Evolutionary conservation across 192 early-diverging fungal genomes (phyloP), one percentile per base, ranked within the genome.

Genomic region (Entomortierella chlamydospora): DNA sequence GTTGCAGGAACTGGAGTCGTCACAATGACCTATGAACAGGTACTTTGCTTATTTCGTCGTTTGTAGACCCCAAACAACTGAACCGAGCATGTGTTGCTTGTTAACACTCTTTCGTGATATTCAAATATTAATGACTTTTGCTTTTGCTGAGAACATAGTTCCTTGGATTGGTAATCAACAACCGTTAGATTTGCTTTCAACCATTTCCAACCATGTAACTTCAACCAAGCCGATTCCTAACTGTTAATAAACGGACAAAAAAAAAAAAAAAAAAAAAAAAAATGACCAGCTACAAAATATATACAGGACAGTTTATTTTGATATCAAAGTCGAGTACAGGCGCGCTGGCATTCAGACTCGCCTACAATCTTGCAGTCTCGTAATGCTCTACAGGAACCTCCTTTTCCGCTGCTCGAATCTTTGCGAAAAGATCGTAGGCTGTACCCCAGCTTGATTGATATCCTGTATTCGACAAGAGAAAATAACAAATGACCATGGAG

Each of bases 381-480:
- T n/a, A n/a, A n/a, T 23, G 42, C 0, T 26, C 28, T 1, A 31
- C 23, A 2, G 43, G 25, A 11, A 23, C 20, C 10, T 67, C 61
- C 11, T 31, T 42, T 33, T 61, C 26, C 7, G 77, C 84, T 25
- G 72, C 39, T 23, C 81, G 60, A 26, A 89, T 82, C 17, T 87
- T 61, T 18, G 68, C 47, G 0, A 84, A 34, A 17, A 72, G 81
- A 20, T 79, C 62, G 33, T 81, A 53, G 4, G 84, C 83, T 26
- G 87, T 82, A 9, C 86, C 87, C 88, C 88, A 92, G 74, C 87
- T 92, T 20, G 83, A 83, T 71, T 88, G 84, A 67, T 84, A 91
- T n/a, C 87, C 89, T 76, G 52, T 11, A 15, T 0, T 30, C 7
- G 4, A 53, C 26, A 49, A 22, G n/a, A n/a, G n/a, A 67, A 31